These are phyloP conservation scores for Juglanconis oblonga DNA, from an alignment of 2,329 filamentous ascomycete genomes.

Conservation along the genomic window DNA sequence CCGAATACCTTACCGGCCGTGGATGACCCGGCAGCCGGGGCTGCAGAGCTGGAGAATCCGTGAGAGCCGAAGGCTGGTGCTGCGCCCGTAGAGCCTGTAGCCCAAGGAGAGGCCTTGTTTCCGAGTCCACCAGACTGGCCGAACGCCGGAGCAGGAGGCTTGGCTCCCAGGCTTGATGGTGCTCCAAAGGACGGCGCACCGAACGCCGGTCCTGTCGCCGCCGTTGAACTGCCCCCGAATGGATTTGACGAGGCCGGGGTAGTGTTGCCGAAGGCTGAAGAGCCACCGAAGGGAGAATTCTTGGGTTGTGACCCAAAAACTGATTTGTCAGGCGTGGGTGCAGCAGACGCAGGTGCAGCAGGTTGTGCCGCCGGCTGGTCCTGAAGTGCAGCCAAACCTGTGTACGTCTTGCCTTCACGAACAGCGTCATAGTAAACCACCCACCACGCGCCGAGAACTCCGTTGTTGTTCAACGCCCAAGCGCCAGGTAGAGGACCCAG, in stretches of 20 bases:
- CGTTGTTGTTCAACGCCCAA: constrained; percentile 85
- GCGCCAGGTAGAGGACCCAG: constrained; percentile 78
- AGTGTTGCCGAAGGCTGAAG: constrained; percentile 48
- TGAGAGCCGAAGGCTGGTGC: constrained; percentile 54
- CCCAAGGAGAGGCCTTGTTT: constrained; percentile 55
- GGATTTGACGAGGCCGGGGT: constrained; percentile 31
- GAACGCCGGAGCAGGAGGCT: constrained; percentile 40
- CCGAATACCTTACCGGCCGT: constrained; percentile 36
- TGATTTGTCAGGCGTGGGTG: constrained; percentile 24
- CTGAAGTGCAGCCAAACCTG: constrained; percentile 58
- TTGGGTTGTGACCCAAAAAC: constrained; percentile 27
- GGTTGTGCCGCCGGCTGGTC: constrained; percentile 32
- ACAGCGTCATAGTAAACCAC: constrained; percentile 87
- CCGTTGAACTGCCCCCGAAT: constrained; percentile 33
- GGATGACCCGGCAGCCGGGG: constrained; percentile 33
- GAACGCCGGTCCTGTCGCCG: not conserved
- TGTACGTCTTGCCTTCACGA: constrained; percentile 68
- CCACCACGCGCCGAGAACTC: constrained; percentile 85
- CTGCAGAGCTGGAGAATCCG: constrained; percentile 39
- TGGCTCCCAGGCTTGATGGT: constrained; percentile 29
- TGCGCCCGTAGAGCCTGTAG: constrained; percentile 33
- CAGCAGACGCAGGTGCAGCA: constrained; percentile 30
- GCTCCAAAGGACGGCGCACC: constrained; percentile 25
- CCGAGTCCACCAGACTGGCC: constrained; percentile 46
- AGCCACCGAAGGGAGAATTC: constrained; percentile 19